Percentiles rank a stretch among this genome's conserved stretches.
These are phyloP conservation scores for Solanum commersonii DNA, from an alignment of 257 asterid species.

Conservation along the genomic window DNA sequence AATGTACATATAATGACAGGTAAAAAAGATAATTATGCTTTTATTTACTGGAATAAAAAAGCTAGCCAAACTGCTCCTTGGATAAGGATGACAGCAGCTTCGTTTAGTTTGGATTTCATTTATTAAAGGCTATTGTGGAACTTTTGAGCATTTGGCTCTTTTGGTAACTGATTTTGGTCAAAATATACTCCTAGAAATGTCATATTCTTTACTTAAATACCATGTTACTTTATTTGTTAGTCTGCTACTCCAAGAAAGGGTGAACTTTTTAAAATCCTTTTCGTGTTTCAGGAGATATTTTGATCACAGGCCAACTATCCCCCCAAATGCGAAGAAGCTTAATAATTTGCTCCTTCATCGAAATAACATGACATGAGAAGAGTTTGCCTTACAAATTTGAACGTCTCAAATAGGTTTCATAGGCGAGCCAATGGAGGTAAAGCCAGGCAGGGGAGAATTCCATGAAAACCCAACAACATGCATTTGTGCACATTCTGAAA, in stretches of 20 bases:
- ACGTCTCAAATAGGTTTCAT: slow-evolving; percentile 53
- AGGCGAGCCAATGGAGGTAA: slow-evolving; percentile 58
- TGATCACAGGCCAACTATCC: slow-evolving; percentile 63
- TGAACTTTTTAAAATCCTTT: not conserved
- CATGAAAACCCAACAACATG: slow-evolving; percentile 6
- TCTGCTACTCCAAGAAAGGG: not conserved
- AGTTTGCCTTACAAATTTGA: slow-evolving; percentile 34
- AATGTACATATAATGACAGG: not conserved
- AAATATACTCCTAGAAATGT: not conserved
- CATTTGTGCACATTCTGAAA: slow-evolving; percentile 30
- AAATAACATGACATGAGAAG: slow-evolving; percentile 48
- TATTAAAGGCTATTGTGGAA: too few species aligned
- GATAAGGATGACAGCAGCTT: too few species aligned
- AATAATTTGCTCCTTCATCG: slow-evolving; percentile 16
- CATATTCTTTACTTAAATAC: not conserved
- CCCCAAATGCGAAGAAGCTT: slow-evolving; percentile 53
- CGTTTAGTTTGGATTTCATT: too few species aligned
- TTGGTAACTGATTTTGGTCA: too few species aligned
- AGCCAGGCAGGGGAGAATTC: not conserved
- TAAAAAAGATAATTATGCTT: not conserved
- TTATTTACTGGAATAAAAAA: too few species aligned
- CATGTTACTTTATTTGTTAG: not conserved
- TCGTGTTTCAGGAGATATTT: slow-evolving; percentile 46
- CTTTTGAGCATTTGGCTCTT: too few species aligned
- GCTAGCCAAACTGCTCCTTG: not conserved